Base-by-base conservation (phyloP, 345 rosid species). In the Sonneratia alba region DNA sequence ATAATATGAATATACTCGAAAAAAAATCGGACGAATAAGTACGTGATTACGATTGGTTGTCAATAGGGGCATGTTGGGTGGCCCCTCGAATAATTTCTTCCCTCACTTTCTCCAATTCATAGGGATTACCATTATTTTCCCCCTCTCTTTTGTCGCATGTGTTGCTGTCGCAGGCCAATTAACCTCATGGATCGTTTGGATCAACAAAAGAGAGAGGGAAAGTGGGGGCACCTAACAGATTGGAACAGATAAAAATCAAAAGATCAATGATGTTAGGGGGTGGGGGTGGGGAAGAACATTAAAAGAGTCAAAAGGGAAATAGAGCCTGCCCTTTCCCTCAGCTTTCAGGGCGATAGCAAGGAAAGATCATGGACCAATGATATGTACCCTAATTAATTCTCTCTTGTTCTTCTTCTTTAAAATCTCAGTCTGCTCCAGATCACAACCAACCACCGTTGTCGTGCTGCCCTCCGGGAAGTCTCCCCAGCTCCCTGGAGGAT, bases 241-340 rank as follows among this genome's bases (percentile, higher is more conserved):
- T 61, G 37, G 37, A 32, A 61, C 66, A 24, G 4, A 32, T 10
- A 61, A 62, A 62, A 62, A 9, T 62, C 66, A 62, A 62, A 62
- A 9, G 66, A 32, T 62, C 8, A 62, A 27, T 62, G 38, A 62
- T 62, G 36, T 62, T 62, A 18, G 66, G 19, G 45, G 32, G 32
- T 27, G 32, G 32, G 32, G 32, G 32, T 27, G 32, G 32, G 37
- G 37, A 15, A 62, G 38, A 62, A 62, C 66, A 62, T 61, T 4
- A 62, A 62, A 27, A 32, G 18, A 62, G 66, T 62, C 66, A 62
- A 61, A 61, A 62, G 27, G 38, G 66, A 62, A 62, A 62, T 32
- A 27, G 37, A 14, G 66, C 66, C 37, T 34, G 32, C 27, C 27
- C 37, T 62, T 62, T 62, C 19, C 66, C 13, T 62, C 66, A 27